These are phyloP conservation scores for Penicillium corylophilum DNA, from an alignment of 2,329 filamentous ascomycete genomes.

Conservation along the genomic window DNA sequence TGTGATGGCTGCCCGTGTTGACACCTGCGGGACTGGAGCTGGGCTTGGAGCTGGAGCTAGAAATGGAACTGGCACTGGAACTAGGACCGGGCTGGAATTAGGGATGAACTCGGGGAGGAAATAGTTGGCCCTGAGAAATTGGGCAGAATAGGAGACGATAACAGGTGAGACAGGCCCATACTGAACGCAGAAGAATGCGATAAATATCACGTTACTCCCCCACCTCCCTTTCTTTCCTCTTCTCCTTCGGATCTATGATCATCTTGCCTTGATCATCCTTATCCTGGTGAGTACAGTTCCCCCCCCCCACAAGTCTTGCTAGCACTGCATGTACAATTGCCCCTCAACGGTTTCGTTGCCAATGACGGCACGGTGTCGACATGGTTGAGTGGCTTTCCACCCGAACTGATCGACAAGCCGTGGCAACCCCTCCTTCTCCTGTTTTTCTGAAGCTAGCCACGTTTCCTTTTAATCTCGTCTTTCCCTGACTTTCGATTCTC, in stretches of 20 bases:
- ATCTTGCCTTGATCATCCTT: background rate
- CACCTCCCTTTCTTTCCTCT: constrained; percentile 15
- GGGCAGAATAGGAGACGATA: background rate
- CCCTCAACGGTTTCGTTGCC: constrained; percentile 9
- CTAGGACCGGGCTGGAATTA: background rate
- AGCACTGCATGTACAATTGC: background rate
- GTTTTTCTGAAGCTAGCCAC: constrained; percentile 8
- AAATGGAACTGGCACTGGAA: background rate
- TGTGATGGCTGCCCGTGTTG: background rate
- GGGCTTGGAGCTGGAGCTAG: background rate
- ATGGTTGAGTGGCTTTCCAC: constrained; percentile 13
- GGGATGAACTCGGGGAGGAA: too few species aligned
- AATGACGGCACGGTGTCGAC: constrained; percentile 34
- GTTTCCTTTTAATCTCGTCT: constrained; percentile 5
- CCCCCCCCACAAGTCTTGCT: background rate
- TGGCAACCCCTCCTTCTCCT: constrained; percentile 22
- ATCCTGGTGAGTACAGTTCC: background rate
- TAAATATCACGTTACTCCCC: constrained; percentile 21
- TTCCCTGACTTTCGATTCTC: background rate
- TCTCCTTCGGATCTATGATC: constrained; percentile 8
- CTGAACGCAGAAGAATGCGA: background rate
- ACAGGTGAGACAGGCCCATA: background rate
- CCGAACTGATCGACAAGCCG: constrained; percentile 27
- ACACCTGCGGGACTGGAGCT: background rate
- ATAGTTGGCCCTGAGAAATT: background rate